phyloP scores from a whole-genome alignment of 176 grass and related monocot species.

The Lolium rigidum region DNA sequence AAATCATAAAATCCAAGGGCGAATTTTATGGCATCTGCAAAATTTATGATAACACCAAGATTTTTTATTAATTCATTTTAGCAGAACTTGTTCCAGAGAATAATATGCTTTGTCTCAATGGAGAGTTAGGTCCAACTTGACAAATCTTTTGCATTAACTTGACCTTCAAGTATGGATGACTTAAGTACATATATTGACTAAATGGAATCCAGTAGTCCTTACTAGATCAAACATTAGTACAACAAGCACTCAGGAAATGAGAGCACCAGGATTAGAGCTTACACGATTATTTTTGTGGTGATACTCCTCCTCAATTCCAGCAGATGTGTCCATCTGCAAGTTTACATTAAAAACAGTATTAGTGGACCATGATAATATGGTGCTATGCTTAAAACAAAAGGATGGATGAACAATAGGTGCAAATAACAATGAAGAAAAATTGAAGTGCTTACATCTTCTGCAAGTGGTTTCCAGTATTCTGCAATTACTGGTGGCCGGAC shows the following conservation, averaged over 20 bases:
- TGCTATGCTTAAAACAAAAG: slow-evolving; percentile 17
- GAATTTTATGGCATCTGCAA: not conserved
- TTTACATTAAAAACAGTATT: slow-evolving; percentile 31
- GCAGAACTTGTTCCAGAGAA: not conserved
- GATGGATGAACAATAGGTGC: not conserved
- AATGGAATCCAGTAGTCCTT: not conserved
- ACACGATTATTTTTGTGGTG: slow-evolving; percentile 97
- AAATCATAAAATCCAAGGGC: not conserved
- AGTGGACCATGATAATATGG: slow-evolving; percentile 1
- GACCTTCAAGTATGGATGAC: not conserved
- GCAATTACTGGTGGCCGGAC: slow-evolving; percentile 74
- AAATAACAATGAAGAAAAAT: not conserved
- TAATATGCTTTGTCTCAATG: not conserved
- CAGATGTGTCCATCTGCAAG: slow-evolving; percentile 84
- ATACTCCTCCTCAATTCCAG: slow-evolving; percentile 92
- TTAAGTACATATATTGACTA: not conserved
- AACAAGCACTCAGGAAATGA: not conserved
- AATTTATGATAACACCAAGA: not conserved
- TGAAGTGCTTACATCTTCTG: slow-evolving; percentile 78
- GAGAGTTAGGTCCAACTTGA: not conserved
- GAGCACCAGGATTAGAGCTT: slow-evolving; percentile 46
- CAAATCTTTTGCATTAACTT: not conserved
- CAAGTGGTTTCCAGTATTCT: slow-evolving; percentile 97
- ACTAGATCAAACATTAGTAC: not conserved
- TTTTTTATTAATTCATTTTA: not conserved